These are phyloP conservation scores for Citrus inodora DNA, from an alignment of 345 rosid species.

Conservation along the genomic window DNA sequence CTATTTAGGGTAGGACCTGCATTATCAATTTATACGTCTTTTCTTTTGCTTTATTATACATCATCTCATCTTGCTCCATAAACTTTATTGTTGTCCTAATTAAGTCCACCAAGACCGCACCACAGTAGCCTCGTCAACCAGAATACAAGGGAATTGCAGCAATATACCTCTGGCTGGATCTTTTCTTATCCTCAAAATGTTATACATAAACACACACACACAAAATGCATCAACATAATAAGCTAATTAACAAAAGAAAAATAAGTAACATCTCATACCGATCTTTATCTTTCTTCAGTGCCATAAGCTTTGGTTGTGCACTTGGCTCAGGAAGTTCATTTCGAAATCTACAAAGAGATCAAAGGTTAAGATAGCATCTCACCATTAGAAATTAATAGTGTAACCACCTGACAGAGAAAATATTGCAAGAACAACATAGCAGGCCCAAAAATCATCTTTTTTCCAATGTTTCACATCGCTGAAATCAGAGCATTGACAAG, in stretches of 20 bases:
- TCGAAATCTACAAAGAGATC: conserved; percentile 59
- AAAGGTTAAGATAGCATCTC: conserved; percentile 7
- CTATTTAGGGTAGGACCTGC: neutral
- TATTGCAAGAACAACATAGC: conserved; percentile 2
- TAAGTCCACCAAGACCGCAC: neutral
- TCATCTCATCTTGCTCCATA: neutral
- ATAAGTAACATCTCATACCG: conserved; percentile 45
- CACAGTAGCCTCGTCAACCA: neutral
- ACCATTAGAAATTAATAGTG: neutral
- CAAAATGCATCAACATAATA: neutral
- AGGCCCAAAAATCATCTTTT: neutral
- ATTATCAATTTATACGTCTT: neutral
- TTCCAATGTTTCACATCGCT: neutral
- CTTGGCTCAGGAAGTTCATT: conserved; percentile 98
- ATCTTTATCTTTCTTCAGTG: conserved; percentile 76
- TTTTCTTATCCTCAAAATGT: neutral
- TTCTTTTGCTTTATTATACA: neutral
- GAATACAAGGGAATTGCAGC: neutral
- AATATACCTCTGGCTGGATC: neutral
- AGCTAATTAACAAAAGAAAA: conserved; percentile 8
- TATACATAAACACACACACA: neutral
- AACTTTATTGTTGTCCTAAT: neutral
- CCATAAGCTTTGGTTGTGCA: conserved; percentile 87
- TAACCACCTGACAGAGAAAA: neutral
- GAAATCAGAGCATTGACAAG: neutral